Evolutionary conservation across 2,329 filamentous ascomycete species (phyloP).

Genomic region (Clarireedia monteithiana): DNA sequence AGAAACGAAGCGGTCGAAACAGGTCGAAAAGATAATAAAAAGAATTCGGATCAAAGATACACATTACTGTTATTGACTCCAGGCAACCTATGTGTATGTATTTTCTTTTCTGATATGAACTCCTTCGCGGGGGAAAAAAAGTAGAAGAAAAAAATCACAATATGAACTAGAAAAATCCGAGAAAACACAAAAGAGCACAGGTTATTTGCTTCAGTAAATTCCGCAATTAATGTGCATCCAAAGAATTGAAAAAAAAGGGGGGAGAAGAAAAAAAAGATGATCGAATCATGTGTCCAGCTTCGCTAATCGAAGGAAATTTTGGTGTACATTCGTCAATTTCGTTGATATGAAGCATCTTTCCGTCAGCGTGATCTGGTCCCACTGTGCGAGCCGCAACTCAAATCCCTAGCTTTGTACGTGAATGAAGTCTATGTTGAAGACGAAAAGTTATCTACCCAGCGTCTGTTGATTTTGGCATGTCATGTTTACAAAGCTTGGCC

Average conservation of each 20-base stretch:
- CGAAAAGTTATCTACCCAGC: not conserved
- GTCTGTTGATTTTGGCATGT: slow-evolving; percentile 3
- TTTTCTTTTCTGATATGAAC: not conserved
- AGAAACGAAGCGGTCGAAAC: not conserved
- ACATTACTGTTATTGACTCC: slow-evolving; percentile 9
- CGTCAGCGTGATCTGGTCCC: slow-evolving; percentile 2
- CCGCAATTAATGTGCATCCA: not conserved
- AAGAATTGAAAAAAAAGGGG: slow-evolving; percentile 1
- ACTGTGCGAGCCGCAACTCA: slow-evolving; percentile 4
- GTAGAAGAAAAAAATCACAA: not conserved
- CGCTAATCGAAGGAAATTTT: not conserved
- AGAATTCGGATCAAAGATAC: slow-evolving; percentile 1
- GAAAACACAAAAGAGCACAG: too few species aligned
- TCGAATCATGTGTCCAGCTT: not conserved
- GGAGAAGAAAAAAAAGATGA: slow-evolving; percentile 3
- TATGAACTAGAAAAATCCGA: not conserved
- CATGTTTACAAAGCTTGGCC: slow-evolving; percentile 26
- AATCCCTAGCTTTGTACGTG: slow-evolving; percentile 8
- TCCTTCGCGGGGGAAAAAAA: slow-evolving; percentile 5
- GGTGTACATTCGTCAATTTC: slow-evolving; percentile 18
- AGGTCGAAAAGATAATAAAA: too few species aligned
- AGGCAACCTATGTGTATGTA: not conserved
- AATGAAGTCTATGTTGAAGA: not conserved
- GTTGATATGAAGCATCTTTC: slow-evolving; percentile 11
- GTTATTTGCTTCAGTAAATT: too few species aligned